A percentile compares a stretch with the other conserved stretches of the same genome.
Conservation (phyloP, 169 alveolate species). For the Plasmodium berghei region DNA sequence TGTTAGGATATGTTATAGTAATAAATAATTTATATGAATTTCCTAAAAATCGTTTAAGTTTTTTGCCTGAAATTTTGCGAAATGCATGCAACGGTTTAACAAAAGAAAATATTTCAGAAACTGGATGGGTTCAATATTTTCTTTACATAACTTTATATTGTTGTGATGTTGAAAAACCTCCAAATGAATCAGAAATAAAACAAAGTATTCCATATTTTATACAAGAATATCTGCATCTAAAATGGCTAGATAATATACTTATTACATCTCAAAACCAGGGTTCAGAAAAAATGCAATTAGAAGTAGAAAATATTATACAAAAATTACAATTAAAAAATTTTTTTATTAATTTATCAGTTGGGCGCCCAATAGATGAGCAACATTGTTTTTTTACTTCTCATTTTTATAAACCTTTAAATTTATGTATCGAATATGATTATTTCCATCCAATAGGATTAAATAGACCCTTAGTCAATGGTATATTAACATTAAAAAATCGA, state of each 20-base stretch:
- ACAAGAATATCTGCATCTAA: conserved; percentile 86
- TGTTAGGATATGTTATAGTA: conserved; percentile 79
- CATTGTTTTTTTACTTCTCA: conserved; percentile 90
- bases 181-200: conserved; percentile 82
- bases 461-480: conserved; percentile 86
- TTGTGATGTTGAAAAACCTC: conserved; percentile 89
- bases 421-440: conserved; percentile 89
- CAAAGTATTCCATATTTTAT: conserved; percentile 84
- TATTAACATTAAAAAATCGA: conserved; percentile 83
- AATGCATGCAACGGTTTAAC: conserved; percentile 72
- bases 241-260: conserved; percentile 88
- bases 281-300: conserved; percentile 87
- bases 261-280: conserved; percentile 89
- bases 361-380: conserved; percentile 89
- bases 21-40: conserved; percentile 83
- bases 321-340: conserved; percentile 82
- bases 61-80: conserved; percentile 77
- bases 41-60: conserved; percentile 70
- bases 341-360: conserved; percentile 88
- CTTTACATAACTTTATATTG: conserved; percentile 87
- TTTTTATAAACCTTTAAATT: conserved; percentile 83
- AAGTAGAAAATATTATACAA: conserved; percentile 86
- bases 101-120: conserved; percentile 83
- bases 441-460: conserved; percentile 83
- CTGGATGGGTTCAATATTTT: conserved; percentile 90